Conservation (phyloP, 2,329 filamentous ascomycete genomes). For the Aspergillus eucalypticola region DNA sequence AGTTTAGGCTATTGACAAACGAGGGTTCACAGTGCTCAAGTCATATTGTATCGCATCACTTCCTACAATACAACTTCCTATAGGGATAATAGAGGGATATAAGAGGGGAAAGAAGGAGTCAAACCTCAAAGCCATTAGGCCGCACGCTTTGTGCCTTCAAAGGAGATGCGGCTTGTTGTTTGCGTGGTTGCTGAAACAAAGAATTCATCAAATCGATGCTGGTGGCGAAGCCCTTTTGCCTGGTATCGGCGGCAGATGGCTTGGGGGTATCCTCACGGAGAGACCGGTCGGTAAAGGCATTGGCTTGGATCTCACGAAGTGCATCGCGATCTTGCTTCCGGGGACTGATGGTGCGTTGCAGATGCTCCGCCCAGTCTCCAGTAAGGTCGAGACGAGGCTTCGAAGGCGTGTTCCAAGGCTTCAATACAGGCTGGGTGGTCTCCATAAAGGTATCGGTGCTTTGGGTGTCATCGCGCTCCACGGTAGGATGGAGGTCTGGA, state of each 20-base stretch:
- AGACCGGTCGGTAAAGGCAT: conserved; percentile 55
- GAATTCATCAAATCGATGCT: conserved; percentile 97
- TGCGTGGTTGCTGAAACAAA: conserved; percentile 70
- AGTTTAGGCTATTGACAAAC: conserved; percentile 34
- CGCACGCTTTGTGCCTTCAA: conserved; percentile 59
- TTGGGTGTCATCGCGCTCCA: conserved; percentile 67
- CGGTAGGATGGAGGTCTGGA: conserved; percentile 70
- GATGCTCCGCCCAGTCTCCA: conserved; percentile 90
- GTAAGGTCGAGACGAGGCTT: conserved; percentile 59
- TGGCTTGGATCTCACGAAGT: conserved; percentile 65
- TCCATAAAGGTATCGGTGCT: conserved; percentile 50
- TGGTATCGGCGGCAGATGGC: conserved; percentile 20
- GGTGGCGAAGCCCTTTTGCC: conserved; percentile 70
- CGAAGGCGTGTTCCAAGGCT: conserved; percentile 50
- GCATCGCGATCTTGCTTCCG: conserved; percentile 84
- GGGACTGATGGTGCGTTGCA: conserved; percentile 91
- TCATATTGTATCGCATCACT: not conserved
- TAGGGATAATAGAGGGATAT: not conserved
- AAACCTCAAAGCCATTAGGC: conserved; percentile 81
- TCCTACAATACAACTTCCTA: not conserved
- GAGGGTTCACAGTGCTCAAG: not conserved
- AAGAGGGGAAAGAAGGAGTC: conserved; percentile 53
- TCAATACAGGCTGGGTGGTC: conserved; percentile 37
- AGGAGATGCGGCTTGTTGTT: conserved; percentile 47
- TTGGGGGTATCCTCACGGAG: conserved; percentile 37